phyloP scores from a whole-genome alignment of 1,284 basidiomycete species.

The Austroboletus novae-zelandiae region DNA sequence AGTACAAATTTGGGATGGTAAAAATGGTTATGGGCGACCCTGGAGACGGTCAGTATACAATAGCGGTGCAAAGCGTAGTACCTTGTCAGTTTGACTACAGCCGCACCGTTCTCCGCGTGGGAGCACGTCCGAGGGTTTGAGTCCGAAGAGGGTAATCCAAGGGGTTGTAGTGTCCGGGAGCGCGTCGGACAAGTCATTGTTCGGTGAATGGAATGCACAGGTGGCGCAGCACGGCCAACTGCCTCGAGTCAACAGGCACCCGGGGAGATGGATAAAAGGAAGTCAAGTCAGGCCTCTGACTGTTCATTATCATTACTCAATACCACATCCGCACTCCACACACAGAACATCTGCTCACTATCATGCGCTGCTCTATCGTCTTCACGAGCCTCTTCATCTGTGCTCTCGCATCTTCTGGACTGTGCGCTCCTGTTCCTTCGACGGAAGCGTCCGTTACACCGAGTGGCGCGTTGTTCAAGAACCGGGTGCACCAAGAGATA shows the following conservation, averaged over 20 bases:
- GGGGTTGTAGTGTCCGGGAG: conserved; percentile 1
- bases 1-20: neutral
- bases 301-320: neutral
- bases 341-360: conserved; percentile 4
- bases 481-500: conserved; percentile 21
- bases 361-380: conserved; percentile 12
- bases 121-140: neutral
- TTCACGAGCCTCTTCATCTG: conserved; percentile 11
- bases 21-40: neutral
- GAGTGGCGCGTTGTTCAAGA: conserved; percentile 16
- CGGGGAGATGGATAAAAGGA: conserved; percentile 6
- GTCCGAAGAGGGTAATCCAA: conserved; percentile 2
- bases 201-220: conserved; percentile 6
- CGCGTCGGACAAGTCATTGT: neutral
- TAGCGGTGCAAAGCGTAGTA: conserved; percentile 9
- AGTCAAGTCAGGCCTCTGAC: neutral
- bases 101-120: neutral
- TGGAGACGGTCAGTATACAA: conserved; percentile 5
- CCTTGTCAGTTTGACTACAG: neutral
- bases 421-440: conserved; percentile 8
- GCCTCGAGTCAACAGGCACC: neutral
- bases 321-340: conserved; percentile 1
- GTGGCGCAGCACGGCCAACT: conserved; percentile 4
- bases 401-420: conserved; percentile 10
- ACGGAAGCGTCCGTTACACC: neutral